Percentiles rank a stretch among this genome's conserved stretches.
Evolutionary conservation across 148 eudicot species (phyloP).

Genomic region (Nepenthes mirabilis): DNA sequence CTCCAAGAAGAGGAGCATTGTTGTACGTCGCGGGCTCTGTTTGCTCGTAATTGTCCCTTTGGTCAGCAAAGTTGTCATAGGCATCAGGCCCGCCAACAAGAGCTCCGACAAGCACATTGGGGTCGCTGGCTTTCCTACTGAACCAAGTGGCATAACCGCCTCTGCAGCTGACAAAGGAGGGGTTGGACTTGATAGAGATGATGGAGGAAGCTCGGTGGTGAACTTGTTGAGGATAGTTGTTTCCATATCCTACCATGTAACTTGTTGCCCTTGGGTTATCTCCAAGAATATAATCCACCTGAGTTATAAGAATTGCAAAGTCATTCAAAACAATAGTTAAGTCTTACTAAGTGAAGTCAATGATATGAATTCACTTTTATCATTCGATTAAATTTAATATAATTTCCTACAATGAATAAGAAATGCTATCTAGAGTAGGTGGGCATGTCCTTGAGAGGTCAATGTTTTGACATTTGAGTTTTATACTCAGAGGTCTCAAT

Average conservation of each 20-base stretch:
- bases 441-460: too few relatives aligned
- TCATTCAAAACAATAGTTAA: too few relatives aligned
- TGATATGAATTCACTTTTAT: too few relatives aligned
- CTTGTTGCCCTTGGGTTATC: conserved; percentile 99
- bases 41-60: conserved; percentile 23
- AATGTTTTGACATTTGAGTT: too few relatives aligned
- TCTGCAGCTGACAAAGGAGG: conserved; percentile 65
- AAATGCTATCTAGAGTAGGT: too few relatives aligned
- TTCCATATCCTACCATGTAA: conserved; percentile 98
- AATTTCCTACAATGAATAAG: too few relatives aligned
- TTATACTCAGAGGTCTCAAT: too few relatives aligned
- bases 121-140: conserved; percentile 64
- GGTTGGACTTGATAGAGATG: conserved; percentile 64
- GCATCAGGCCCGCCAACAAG: conserved; percentile 37
- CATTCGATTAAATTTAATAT: too few relatives aligned
- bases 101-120: conserved; percentile 27
- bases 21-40: conserved; percentile 40
- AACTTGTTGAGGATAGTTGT: conserved; percentile 78
- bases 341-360: too few relatives aligned
- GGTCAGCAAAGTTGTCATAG: conserved; percentile 23
- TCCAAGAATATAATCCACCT: conserved; percentile 96
- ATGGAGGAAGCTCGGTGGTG: conserved; percentile 93
- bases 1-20: conserved; percentile 31
- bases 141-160: conserved; percentile 96
- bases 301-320: neutral